Evolutionary conservation across 441 rosid species (phyloP), one percentile per base, ranked within the genome.

Genomic region (Adansonia madagascariensis): DNA sequence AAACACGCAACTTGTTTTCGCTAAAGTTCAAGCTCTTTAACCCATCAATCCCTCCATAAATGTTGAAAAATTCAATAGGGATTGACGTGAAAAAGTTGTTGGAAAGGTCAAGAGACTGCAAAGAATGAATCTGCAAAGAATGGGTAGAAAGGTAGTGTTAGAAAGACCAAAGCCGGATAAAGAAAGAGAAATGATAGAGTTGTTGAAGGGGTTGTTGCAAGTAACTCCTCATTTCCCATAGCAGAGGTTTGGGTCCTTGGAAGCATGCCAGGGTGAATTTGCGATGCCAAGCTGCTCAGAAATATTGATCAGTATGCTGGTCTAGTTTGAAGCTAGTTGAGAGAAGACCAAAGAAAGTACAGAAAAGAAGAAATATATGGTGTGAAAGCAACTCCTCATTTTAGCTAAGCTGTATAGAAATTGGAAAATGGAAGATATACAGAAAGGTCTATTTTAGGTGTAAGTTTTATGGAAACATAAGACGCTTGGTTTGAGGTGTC

Each of bases 11-110:
- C 27, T 0, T 15, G 83, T 84, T 94, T 22, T 1, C 49, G 80
- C 97, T 89, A 76, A 89, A 85, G 78, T 90, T 89, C 80, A 90
- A 78, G 75, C 65, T 18, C 84, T 81, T 88, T 8, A 92, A 77
- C 72, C 84, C 89, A 46, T 24, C 62, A 9, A 88, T 82, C 68
- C 35, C 43, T 52, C 88, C 88, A 71, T 97, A 91, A 11, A 52
- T 49, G 53, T 6, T 44, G 44, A 87, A 15, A 75, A 89, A 91
- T 53, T 61, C 87, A 66, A n/a, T 62, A 18, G 94, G 92, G 73
- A 92, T 85, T 65, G 79, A 82, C 75, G 65, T 20, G 53, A 94
- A 82, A 4, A 4, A 8, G 84, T 91, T 94, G 79, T 61, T 8
- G 41, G 41, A 94, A 35, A 83, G 77, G 72, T 93, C 86, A 43